Percentiles rank a stretch among this genome's conserved stretches.
These are phyloP conservation scores for Agaricales sp. DNA, from an alignment of 1,284 basidiomycete species.

Conservation along the genomic window DNA sequence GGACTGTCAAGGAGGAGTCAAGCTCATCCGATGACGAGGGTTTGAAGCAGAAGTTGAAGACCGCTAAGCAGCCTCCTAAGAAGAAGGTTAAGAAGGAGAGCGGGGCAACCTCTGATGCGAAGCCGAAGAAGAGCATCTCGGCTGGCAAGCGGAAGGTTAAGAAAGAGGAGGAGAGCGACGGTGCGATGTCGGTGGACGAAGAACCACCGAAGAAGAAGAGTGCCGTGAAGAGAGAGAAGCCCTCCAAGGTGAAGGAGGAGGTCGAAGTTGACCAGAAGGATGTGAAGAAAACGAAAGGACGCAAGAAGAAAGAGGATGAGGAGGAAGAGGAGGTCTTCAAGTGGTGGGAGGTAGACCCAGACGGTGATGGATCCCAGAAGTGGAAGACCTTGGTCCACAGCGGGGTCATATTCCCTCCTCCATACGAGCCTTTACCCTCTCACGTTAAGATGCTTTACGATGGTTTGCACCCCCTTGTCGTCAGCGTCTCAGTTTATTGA, in stretches of 20 bases:
- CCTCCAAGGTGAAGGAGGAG: conserved; percentile 29
- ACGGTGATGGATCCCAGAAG: conserved; percentile 72
- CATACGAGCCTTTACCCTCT: conserved; percentile 81
- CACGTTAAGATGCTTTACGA: conserved; percentile 94
- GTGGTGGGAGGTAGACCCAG: conserved; percentile 76
- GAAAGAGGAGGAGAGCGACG: conserved; percentile 19
- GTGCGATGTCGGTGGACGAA: conserved; percentile 10
- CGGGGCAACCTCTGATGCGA: conserved; percentile 30
- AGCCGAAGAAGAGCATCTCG: conserved; percentile 32
- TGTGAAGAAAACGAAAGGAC: conserved; percentile 30
- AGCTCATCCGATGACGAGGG: conserved; percentile 22
- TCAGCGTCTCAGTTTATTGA: conserved; percentile 12
- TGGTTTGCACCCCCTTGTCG: conserved; percentile 36
- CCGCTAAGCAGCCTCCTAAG: conserved; percentile 38
- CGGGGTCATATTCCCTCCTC: conserved; percentile 93
- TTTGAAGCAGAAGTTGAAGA: conserved; percentile 23
- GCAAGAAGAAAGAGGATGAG: conserved; percentile 49
- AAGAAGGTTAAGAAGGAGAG: conserved; percentile 61
- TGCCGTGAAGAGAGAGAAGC: conserved; percentile 15
- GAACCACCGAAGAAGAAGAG: conserved; percentile 18
- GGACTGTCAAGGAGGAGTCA: conserved; percentile 17
- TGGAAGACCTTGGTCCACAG: conserved; percentile 92
- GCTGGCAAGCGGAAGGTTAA: conserved; percentile 27
- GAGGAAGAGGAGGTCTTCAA: conserved; percentile 65
- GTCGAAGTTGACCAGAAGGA: conserved; percentile 27